phyloP scores from a whole-genome alignment of 1,284 basidiomycete genomes.

The Cerrena zonata region DNA sequence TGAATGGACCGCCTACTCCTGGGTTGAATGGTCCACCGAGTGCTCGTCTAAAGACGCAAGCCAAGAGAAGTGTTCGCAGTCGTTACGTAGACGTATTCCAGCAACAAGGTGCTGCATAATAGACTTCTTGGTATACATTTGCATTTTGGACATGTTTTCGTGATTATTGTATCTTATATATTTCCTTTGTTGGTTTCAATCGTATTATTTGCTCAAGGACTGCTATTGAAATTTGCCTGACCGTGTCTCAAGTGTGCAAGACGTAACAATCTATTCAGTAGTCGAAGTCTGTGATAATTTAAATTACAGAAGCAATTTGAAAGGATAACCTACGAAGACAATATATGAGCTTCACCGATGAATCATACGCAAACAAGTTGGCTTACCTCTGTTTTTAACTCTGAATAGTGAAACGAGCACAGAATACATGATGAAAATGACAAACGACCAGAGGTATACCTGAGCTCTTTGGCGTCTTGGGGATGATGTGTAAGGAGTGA shows the following conservation, averaged over 20 bases:
- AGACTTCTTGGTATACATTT: constrained; percentile 8
- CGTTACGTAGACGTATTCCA: constrained; percentile 86
- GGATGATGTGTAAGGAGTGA: constrained; percentile 77
- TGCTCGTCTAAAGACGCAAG: constrained; percentile 55
- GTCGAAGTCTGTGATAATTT: background rate
- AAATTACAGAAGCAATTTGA: constrained; percentile 56
- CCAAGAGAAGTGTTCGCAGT: constrained; percentile 71
- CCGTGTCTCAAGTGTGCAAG: too few relatives aligned
- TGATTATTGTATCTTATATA: constrained; percentile 1
- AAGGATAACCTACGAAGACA: constrained; percentile 60
- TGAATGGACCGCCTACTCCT: constrained; percentile 17
- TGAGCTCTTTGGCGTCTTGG: constrained; percentile 76
- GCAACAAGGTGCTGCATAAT: constrained; percentile 33
- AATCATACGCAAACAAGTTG: too few relatives aligned
- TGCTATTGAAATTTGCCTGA: background rate
- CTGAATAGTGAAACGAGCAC: constrained; percentile 85
- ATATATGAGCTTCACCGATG: constrained; percentile 5
- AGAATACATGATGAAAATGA: constrained; percentile 83
- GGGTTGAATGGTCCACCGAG: constrained; percentile 36
- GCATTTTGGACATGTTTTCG: constrained; percentile 4
- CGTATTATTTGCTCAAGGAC: background rate
- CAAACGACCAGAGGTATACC: constrained; percentile 83
- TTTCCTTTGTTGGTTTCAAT: constrained; percentile 1
- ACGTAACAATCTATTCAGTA: background rate
- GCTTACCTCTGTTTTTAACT: constrained; percentile 82